These are phyloP conservation scores for Zygosaccharomyces pseudobailii DNA, from an alignment of 1,139 yeast genomes.

Conservation along the genomic window DNA sequence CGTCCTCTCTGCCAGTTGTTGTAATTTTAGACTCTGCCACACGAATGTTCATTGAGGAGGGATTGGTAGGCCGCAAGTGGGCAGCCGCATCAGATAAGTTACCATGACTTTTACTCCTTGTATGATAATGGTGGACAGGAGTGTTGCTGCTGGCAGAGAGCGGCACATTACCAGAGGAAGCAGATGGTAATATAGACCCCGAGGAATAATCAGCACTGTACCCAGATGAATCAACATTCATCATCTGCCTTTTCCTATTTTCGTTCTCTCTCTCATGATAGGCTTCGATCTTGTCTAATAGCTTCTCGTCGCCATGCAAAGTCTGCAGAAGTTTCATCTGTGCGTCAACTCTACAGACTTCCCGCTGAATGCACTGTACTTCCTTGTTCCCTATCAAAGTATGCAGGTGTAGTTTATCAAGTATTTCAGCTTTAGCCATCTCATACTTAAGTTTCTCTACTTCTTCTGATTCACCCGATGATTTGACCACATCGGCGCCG, in stretches of 20 bases:
- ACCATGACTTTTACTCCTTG: constrained; percentile 32
- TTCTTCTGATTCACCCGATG: constrained; percentile 27
- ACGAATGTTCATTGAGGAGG: constrained; percentile 18
- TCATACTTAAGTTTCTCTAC: constrained; percentile 29
- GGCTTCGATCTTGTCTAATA: constrained; percentile 26
- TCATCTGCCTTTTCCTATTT: constrained; percentile 14
- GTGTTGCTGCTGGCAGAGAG: constrained; percentile 13
- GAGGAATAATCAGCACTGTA: constrained; percentile 7
- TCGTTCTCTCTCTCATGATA: constrained; percentile 16
- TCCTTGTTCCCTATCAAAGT: constrained; percentile 68
- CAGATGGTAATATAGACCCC: constrained; percentile 1
- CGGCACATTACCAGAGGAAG: constrained; percentile 5
- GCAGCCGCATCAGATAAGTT: constrained; percentile 21
- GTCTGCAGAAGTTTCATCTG: constrained; percentile 51
- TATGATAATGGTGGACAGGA: constrained; percentile 27
- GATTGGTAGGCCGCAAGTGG: constrained; percentile 22
- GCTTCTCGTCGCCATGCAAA: constrained; percentile 45
- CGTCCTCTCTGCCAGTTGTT: constrained; percentile 8
- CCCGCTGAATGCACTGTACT: constrained; percentile 52
- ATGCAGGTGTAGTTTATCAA: constrained; percentile 56
- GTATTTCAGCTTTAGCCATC: constrained; percentile 31
- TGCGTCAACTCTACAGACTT: constrained; percentile 60
- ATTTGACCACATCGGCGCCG: constrained; percentile 5
- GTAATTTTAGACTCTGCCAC: constrained; percentile 17
- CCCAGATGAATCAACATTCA: constrained; percentile 5